Conservation (phyloP, 75 land plant genomes). For the Adiantum capillusveneris region DNA sequence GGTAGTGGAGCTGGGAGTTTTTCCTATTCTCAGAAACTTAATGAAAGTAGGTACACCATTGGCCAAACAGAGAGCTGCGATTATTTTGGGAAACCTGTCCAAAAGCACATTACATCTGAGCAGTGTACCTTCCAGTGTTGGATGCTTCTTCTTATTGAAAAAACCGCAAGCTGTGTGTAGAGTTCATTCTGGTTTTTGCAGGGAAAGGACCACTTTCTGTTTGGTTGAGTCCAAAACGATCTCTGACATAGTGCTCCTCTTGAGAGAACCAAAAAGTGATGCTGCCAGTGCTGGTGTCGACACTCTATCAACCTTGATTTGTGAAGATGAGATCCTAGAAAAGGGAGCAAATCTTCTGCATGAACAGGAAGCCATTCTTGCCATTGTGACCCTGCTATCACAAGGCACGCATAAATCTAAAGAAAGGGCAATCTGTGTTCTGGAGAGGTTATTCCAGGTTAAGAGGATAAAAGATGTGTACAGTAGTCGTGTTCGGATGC, state of each 20-base stretch:
- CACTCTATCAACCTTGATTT: conserved; percentile 38
- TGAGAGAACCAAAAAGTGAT: conserved; percentile 20
- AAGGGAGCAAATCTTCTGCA: conserved; percentile 39
- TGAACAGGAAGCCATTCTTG: conserved; percentile 29
- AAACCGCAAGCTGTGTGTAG: conserved; percentile 35
- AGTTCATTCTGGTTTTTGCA: conserved; percentile 46
- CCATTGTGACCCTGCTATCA: conserved; percentile 16
- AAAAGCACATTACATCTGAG: conserved; percentile 21
- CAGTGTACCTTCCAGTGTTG: neutral
- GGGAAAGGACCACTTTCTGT: conserved; percentile 43
- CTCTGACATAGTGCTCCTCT: conserved; percentile 23
- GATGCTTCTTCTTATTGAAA: conserved; percentile 18
- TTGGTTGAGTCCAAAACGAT: conserved; percentile 53
- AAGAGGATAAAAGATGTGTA: conserved; percentile 28
- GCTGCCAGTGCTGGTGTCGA: conserved; percentile 38
- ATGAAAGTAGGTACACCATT: conserved; percentile 33
- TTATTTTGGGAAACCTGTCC: conserved; percentile 47
- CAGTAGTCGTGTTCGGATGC: conserved; percentile 24
- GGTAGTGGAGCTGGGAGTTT: conserved; percentile 39
- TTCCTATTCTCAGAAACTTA: conserved; percentile 33
- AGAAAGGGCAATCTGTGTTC: conserved; percentile 30
- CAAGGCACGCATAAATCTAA: conserved; percentile 25
- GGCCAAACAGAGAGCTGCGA: conserved; percentile 45
- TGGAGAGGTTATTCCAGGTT: conserved; percentile 26
- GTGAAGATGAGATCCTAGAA: conserved; percentile 6